Base-by-base conservation (phyloP, 768 basidiomycete species). In the Auricularia cornea region DNA sequence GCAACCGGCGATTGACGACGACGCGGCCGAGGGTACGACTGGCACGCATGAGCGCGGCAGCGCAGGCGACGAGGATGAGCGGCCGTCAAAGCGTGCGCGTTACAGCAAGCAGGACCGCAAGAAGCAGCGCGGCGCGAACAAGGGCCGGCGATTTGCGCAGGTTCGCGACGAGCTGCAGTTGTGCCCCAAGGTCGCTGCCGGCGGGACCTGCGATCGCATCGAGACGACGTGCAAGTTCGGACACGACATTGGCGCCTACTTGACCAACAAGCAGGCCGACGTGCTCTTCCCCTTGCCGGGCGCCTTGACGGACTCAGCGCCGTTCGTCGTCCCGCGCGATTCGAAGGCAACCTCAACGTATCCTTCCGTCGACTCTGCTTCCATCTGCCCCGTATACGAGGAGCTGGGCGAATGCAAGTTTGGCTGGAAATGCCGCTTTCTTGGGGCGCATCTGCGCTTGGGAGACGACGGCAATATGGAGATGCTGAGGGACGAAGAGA, bases 391-490 rank as follows among this genome's bases (percentile, higher is more conserved):
- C 0, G 77, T 88, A 2, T 90, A 83, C 68, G 74, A 77, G 18
- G 83, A 84, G 66, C 79, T 80, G 20, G 94, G 93, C 1, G 83
- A 85, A 66, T 97, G 94, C 76, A 83, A 84, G 60, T 85, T 83
- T 68, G 97, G 94, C 12, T 87, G 90, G 73, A 92, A 94, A 73
- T 99, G 97, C 72, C 85, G 97, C 2, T 97, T 90, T 74, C 81
- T 97, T 4, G 88, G 89, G 14, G 87, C 83, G 3, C 96, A 99
- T 73, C 75, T 88, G 12, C 74, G 70, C 20, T 74, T 75, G 38
- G 77, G 80, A 33, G 79, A 79, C 18, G 74, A 77, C 16, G 85
- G 83, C 2, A 66, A 73, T 2, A 67, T 83, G 18, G 72, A 72
- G 29, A 70, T 88, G 1, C 64, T 80, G 0, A 75, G 75, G 5